A percentile compares a stretch with the other conserved stretches of the same genome.
phyloP scores from a whole-genome alignment of 345 rosid genomes.

The Salix arbutifolia region DNA sequence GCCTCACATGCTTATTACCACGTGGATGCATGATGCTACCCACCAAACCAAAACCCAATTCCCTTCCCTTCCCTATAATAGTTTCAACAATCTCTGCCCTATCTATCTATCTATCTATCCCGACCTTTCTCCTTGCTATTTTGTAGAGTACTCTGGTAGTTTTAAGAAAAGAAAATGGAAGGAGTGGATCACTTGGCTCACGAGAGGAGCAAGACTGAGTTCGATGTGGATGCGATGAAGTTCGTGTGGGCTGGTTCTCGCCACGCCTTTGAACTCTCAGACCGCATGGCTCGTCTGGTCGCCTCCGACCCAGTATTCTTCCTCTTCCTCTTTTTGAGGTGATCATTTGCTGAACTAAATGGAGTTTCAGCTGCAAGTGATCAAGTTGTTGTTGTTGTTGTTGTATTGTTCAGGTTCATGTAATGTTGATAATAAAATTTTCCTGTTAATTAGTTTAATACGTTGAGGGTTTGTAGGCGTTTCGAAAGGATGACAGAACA shows the following conservation, averaged over 20 bases:
- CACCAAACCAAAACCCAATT: too few species aligned
- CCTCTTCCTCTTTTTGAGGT: not conserved
- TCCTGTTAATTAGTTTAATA: not conserved
- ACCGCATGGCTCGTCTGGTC: slow-evolving; percentile 83
- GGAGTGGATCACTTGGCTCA: slow-evolving; percentile 57
- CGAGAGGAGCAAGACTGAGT: slow-evolving; percentile 75
- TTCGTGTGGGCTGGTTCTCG: slow-evolving; percentile 96
- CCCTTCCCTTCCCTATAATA: too few species aligned
- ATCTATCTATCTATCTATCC: not conserved
- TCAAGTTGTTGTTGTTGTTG: not conserved
- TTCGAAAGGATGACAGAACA: slow-evolving; percentile 68
- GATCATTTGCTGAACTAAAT: too few species aligned
- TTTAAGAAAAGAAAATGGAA: slow-evolving; percentile 28
- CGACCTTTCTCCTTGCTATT: not conserved
- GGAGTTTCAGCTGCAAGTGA: not conserved
- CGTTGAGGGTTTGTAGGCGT: slow-evolving; percentile 41
- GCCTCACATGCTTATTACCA: too few species aligned
- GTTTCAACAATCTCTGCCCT: too few species aligned
- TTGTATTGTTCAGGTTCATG: not conserved
- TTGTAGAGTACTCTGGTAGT: not conserved
- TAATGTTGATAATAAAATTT: not conserved
- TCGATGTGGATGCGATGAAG: slow-evolving; percentile 89
- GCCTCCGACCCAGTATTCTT: slow-evolving; percentile 80
- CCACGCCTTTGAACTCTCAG: slow-evolving; percentile 66
- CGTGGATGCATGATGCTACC: too few species aligned